Conservation (phyloP, 139 green algal genomes). For the Parachlorella kessleri region DNA sequence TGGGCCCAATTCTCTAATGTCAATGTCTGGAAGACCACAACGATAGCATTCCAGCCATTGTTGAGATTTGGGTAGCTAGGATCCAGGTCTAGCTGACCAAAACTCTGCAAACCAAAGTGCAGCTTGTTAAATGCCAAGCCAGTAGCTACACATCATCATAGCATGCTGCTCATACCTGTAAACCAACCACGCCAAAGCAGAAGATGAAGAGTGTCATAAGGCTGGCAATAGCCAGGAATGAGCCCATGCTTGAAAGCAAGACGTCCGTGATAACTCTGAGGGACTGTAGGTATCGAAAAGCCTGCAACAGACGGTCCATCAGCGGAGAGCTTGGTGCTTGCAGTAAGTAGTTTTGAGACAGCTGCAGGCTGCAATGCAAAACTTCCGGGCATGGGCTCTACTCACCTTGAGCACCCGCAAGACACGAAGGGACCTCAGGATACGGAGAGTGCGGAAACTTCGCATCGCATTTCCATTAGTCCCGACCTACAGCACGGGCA, state of each 20-base stretch:
- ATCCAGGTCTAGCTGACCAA: slow-evolving; percentile 18
- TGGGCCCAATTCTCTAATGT: slow-evolving; percentile 78
- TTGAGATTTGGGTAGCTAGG: slow-evolving; percentile 68
- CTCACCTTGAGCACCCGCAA: slow-evolving; percentile 74
- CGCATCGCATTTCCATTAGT: slow-evolving; percentile 10
- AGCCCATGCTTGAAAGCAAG: slow-evolving; percentile 59
- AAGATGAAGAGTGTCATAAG: slow-evolving; percentile 76
- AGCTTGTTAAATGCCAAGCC: too few species aligned
- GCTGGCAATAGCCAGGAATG: slow-evolving; percentile 74
- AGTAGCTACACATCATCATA: too few species aligned
- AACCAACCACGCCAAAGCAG: slow-evolving; percentile 80
- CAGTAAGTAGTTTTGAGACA: too few species aligned
- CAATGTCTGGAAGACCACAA: slow-evolving; percentile 69
- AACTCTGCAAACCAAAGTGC: slow-evolving; percentile 37
- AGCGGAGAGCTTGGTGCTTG: too few species aligned
- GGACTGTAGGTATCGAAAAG: slow-evolving; percentile 66
- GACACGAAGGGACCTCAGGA: slow-evolving; percentile 72
- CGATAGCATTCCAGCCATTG: slow-evolving; percentile 61
- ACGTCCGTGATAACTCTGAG: slow-evolving; percentile 74
- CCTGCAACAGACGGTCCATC: too few species aligned
- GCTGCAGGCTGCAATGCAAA: too few species aligned
- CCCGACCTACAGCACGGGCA: neutral
- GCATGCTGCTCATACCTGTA: too few species aligned
- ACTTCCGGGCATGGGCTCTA: too few species aligned
- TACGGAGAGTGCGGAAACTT: slow-evolving; percentile 37